phyloP scores from a whole-genome alignment of 345 rosid genomes.

The Angophora floribunda region DNA sequence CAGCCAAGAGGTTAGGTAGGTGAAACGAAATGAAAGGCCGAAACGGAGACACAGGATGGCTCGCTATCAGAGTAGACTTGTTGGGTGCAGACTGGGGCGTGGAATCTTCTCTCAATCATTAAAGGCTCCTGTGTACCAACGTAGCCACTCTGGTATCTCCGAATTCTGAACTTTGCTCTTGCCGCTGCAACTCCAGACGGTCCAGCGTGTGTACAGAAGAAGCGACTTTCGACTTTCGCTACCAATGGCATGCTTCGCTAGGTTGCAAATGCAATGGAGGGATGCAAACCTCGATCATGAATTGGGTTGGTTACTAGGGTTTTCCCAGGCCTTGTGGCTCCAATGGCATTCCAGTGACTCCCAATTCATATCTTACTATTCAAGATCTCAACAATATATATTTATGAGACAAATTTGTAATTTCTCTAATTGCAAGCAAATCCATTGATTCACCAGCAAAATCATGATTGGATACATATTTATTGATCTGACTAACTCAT shows the following conservation, averaged over 20 bases:
- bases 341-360: neutral
- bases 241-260: neutral
- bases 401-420: neutral
- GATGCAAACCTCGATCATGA: neutral
- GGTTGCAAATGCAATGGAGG: neutral
- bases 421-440: neutral
- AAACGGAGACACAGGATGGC: neutral
- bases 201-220: neutral
- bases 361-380: neutral
- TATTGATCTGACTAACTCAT: rapidly evolving
- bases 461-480: neutral
- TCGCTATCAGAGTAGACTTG: neutral
- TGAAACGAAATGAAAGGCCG: neutral
- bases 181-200: neutral
- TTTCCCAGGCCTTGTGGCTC: neutral
- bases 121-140: neutral
- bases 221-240: neutral
- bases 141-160: neutral
- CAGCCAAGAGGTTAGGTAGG: neutral
- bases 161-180: neutral
- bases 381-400: neutral
- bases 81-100: neutral
- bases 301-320: neutral
- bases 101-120: neutral
- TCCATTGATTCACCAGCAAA: neutral